Evolutionary conservation across 306 rosid species (phyloP).

Genomic region (Vigna hirtella): DNA sequence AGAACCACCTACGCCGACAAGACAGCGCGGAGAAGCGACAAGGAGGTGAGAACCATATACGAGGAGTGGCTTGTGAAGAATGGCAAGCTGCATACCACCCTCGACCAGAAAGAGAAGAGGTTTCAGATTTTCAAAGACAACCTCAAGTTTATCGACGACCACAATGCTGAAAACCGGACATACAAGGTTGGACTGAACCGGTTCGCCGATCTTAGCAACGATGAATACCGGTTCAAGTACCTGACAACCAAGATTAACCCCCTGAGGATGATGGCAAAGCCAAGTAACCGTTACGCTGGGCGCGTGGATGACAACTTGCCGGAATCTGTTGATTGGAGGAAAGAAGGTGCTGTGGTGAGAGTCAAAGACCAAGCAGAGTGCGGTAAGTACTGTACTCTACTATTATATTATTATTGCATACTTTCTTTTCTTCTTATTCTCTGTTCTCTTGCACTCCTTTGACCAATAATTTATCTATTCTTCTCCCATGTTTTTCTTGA

Average conservation of each 20-base stretch:
- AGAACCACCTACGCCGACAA: constrained; percentile 28
- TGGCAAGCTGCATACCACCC: constrained; percentile 59
- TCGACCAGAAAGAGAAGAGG: constrained; percentile 70
- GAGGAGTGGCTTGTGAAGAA: constrained; percentile 71
- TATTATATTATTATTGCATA: too few relatives aligned
- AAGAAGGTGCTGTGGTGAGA: constrained; percentile 66
- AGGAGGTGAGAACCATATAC: constrained; percentile 64
- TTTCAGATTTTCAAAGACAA: constrained; percentile 83
- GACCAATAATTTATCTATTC: too few relatives aligned
- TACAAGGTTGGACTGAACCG: constrained; percentile 80
- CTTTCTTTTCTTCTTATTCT: neutral
- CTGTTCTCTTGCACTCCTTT: too few relatives aligned
- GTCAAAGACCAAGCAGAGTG: constrained; percentile 85
- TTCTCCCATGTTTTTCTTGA: too few relatives aligned
- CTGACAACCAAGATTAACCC: constrained; percentile 53
- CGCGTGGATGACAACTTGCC: constrained; percentile 71
- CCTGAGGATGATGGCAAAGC: constrained; percentile 19
- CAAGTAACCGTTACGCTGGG: constrained; percentile 62
- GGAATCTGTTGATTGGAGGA: constrained; percentile 82
- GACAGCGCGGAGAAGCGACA: constrained; percentile 59
- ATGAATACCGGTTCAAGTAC: constrained; percentile 72
- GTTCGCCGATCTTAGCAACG: constrained; percentile 88
- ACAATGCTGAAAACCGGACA: constrained; percentile 63
- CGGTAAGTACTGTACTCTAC: constrained; percentile 45
- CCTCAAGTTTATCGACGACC: constrained; percentile 74